Evolutionary conservation across 176 grass and related monocot genomes (phyloP), one percentile per base, ranked within the genome.

Genomic region (Themeda triandra): DNA sequence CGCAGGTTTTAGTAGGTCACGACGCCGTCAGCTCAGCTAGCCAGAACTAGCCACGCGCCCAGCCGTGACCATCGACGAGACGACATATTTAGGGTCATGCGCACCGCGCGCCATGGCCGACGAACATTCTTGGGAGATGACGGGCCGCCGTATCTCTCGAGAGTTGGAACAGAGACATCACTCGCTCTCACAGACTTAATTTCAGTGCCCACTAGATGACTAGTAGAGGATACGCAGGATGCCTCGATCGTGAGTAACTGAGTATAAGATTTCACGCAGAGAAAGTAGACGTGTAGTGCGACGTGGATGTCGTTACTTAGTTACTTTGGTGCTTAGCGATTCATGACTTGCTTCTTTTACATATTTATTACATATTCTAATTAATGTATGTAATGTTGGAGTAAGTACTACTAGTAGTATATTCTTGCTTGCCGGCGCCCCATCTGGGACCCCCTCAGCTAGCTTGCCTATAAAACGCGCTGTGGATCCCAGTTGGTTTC

Each of bases 401-500:
- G 6, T 23, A 8, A 9, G 17, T 5, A 23, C 2, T 58, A 3
- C n/a, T n/a, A n/a, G n/a, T 63, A 29, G 25, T 29, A 18, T 46
- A 28, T 29, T 46, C 40, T 30, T 11, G 13, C 42, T 41, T 28
- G 24, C n/a, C n/a, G 23, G 23, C 68, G 36, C 65, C 30, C 8
- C 65, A 71, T 71, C 36, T 70, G 36, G 21, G 21, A 2, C 18
- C 30, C 1, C 25, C 25, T 24, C 71, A 29, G 54, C 54, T 41
- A 35, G 33, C 33, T 60, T 31, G 44, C 44, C 71, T 74, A 74
- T 51, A 51, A 74, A 74, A 73, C 2, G 42, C 8, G 14, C 71
- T 15, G 60, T 63, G 71, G 71, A 73, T 73, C 71, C 71, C 70
- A 73, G 70, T 72, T 44, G 18, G n/a, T 25, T 37, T n/a, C n/a